These are phyloP conservation scores for Leucosporidium scottii DNA, from an alignment of 768 basidiomycete genomes.

Conservation along the genomic window DNA sequence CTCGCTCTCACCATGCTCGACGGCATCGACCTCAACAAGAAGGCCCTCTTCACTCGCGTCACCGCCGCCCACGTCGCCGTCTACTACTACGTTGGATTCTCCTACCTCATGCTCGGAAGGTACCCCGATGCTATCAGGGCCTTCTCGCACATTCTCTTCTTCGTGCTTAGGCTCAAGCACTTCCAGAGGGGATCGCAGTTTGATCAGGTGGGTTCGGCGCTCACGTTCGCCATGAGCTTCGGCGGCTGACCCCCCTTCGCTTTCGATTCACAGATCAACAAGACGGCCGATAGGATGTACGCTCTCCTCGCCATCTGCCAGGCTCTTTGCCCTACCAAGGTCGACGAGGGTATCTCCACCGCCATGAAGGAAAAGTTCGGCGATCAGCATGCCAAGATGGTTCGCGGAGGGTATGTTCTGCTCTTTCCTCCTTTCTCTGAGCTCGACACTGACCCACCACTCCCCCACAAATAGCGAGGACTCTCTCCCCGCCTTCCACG, in stretches of 20 bases:
- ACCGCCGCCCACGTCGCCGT: slow-evolving; percentile 95
- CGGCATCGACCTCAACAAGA: slow-evolving; percentile 83
- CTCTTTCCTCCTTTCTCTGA: slow-evolving; percentile 17
- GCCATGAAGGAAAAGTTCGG: slow-evolving; percentile 75
- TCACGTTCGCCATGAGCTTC: not conserved
- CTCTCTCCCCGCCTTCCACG: slow-evolving; percentile 71
- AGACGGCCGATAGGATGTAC: slow-evolving; percentile 97
- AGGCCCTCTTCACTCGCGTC: slow-evolving; percentile 53
- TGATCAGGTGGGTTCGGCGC: slow-evolving; percentile 58
- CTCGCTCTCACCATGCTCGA: slow-evolving; percentile 93
- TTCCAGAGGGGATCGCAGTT: slow-evolving; percentile 98
- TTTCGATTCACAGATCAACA: slow-evolving; percentile 65
- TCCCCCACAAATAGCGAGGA: slow-evolving; percentile 45
- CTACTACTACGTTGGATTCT: slow-evolving; percentile 93
- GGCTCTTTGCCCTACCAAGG: slow-evolving; percentile 72
- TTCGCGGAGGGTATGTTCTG: slow-evolving; percentile 55
- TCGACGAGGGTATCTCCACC: slow-evolving; percentile 71
- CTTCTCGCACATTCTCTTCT: slow-evolving; percentile 69
- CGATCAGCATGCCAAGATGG: slow-evolving; percentile 83
- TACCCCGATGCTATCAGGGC: slow-evolving; percentile 93
- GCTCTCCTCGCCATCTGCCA: slow-evolving; percentile 90
- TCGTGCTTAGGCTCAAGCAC: slow-evolving; percentile 91
- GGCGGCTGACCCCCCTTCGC: not conserved
- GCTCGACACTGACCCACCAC: not conserved
- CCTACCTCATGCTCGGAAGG: slow-evolving; percentile 88